phyloP scores from a whole-genome alignment of 2,329 filamentous ascomycete species.

The Pseudonectria foliicola region DNA sequence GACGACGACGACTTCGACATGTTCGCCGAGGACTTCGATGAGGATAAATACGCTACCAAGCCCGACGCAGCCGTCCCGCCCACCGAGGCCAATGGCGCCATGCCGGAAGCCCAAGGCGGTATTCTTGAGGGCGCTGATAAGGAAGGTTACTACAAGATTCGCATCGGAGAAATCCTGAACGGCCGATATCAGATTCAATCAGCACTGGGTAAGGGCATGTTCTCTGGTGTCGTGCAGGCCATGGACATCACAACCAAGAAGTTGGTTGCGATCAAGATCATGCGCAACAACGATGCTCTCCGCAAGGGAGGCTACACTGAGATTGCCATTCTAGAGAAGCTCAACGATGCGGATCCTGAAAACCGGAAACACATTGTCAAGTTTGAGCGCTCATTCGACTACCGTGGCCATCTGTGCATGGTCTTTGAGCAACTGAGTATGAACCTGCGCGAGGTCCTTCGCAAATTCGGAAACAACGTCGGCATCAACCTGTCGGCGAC shows the following conservation, averaged over 20 bases:
- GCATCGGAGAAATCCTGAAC: constrained; percentile 83
- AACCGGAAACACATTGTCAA: constrained; percentile 89
- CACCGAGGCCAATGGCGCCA: constrained; percentile 38
- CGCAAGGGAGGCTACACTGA: constrained; percentile 89
- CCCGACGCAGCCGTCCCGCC: constrained; percentile 27
- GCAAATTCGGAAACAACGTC: constrained; percentile 91
- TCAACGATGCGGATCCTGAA: constrained; percentile 78
- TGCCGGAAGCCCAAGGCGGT: constrained; percentile 51
- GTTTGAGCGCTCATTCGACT: constrained; percentile 81
- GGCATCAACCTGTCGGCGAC: constrained; percentile 87
- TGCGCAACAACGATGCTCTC: constrained; percentile 91
- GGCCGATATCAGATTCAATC: constrained; percentile 84
- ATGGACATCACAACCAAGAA: constrained; percentile 66
- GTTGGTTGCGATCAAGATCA: constrained; percentile 94
- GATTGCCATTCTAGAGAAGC: constrained; percentile 83
- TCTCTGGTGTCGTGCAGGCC: constrained; percentile 90
- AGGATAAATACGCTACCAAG: constrained; percentile 55
- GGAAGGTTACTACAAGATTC: constrained; percentile 94
- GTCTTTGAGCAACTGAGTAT: constrained; percentile 92
- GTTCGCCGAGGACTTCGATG: constrained; percentile 77
- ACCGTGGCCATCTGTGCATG: constrained; percentile 93
- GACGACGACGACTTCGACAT: constrained; percentile 74
- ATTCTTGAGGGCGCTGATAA: constrained; percentile 90
- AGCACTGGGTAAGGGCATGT: constrained; percentile 87
- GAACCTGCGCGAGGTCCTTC: constrained; percentile 88